Evolutionary conservation across 2,329 filamentous ascomycete species (phyloP).

Genomic region (Colletotrichum sp.): DNA sequence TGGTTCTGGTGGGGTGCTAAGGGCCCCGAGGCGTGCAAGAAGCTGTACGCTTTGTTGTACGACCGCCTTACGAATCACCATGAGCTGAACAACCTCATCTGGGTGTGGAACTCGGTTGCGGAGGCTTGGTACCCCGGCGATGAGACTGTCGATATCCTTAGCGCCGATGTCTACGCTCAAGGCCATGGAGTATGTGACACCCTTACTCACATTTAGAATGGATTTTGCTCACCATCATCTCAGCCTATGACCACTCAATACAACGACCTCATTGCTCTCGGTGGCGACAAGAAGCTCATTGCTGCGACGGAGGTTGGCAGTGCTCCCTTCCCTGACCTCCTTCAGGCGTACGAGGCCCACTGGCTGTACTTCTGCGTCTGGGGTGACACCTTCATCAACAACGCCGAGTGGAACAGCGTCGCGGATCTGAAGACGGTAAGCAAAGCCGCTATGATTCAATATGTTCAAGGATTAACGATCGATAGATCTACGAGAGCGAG

Average conservation of each 20-base stretch:
- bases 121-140: conserved; percentile 53
- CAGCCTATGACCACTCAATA: conserved; percentile 48
- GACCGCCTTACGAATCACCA: conserved; percentile 49
- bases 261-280: conserved; percentile 45
- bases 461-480: neutral
- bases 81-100: conserved; percentile 51
- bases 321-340: conserved; percentile 44
- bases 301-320: conserved; percentile 52
- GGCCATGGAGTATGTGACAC: conserved; percentile 43
- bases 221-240: no score
- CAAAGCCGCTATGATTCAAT: accelerated
- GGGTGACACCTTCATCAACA: conserved; percentile 47
- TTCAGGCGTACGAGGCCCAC: conserved; percentile 49
- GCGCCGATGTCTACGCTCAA: conserved; percentile 49
- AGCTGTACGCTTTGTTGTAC: conserved; percentile 48
- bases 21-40: conserved; percentile 48
- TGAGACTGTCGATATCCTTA: conserved; percentile 49
- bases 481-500: conserved; percentile 34
- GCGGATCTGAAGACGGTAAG: conserved; percentile 41
- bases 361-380: conserved; percentile 55
- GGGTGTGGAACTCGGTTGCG: conserved; percentile 54
- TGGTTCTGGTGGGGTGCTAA: conserved; percentile 61
- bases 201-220: no score
- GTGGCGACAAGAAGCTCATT: conserved; percentile 51
- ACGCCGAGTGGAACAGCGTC: conserved; percentile 43